These are phyloP conservation scores for Flaveria bidentis DNA, from an alignment of 129 eudicot species.

Conservation along the genomic window DNA sequence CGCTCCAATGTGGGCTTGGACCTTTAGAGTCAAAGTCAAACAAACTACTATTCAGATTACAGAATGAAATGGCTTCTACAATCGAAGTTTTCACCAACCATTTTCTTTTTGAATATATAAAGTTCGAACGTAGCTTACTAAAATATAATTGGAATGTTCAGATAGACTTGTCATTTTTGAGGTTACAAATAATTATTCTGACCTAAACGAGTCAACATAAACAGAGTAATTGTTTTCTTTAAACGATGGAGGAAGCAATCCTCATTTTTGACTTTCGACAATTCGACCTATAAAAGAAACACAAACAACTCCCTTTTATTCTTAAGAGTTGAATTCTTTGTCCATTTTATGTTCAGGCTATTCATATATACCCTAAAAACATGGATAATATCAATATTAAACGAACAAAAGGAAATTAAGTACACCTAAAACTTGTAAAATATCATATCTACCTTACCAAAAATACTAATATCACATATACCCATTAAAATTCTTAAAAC, in stretches of 20 bases:
- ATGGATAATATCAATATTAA: background rate
- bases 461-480: background rate
- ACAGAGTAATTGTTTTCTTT: background rate
- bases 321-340: background rate
- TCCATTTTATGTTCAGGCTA: background rate
- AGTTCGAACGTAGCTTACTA: background rate
- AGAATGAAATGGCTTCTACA: background rate
- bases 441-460: background rate
- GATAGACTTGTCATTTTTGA: background rate
- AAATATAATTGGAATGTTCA: background rate
- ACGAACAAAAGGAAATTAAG: too few relatives aligned
- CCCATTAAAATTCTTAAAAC: background rate
- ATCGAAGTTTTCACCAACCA: background rate
- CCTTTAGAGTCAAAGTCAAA: slow-evolving; percentile 5
- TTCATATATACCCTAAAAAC: background rate
- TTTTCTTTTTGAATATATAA: background rate
- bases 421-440: too few relatives aligned
- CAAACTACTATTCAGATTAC: background rate
- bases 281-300: too few relatives aligned
- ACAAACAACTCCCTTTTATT: too few relatives aligned
- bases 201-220: background rate
- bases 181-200: background rate
- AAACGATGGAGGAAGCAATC: background rate
- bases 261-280: too few relatives aligned
- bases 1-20: background rate